Percentiles rank a stretch among this genome's conserved stretches.
Conservation (phyloP, 805 yeast genomes). For the Monosporozyma aerobia region DNA sequence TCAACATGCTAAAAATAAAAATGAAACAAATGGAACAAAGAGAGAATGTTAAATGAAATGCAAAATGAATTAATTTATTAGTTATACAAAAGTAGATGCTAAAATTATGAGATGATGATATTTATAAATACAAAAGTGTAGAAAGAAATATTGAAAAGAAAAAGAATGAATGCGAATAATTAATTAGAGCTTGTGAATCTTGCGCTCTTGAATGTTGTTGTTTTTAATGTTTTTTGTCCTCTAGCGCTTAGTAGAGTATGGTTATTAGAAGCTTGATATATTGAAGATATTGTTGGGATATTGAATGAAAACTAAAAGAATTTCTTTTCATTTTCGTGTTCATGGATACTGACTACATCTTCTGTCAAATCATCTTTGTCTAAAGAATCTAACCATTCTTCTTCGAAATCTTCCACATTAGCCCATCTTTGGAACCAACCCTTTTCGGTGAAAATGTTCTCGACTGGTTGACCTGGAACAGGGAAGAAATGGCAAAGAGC, state of each 20-base stretch:
- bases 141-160: neutral
- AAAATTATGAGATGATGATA: neutral
- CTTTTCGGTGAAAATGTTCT: constrained; percentile 36
- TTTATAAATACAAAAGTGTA: neutral
- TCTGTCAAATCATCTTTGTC: constrained; percentile 3
- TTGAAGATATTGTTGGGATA: neutral
- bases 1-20: neutral
- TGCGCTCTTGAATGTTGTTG: neutral
- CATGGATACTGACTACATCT: constrained; percentile 4
- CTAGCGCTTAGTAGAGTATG: neutral
- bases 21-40: neutral
- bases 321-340: constrained; percentile 1
- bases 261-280: neutral
- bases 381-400: constrained; percentile 16
- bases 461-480: constrained; percentile 34
- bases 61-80: neutral
- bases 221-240: too few relatives aligned
- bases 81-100: neutral
- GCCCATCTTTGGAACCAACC: constrained; percentile 57
- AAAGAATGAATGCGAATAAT: neutral
- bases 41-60: neutral
- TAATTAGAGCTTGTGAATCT: neutral
- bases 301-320: neutral
- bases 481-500: constrained; percentile 47
- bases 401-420: constrained; percentile 56